phyloP scores from a whole-genome alignment of 768 basidiomycete genomes.

The Hortiboletus flavorubellus region DNA sequence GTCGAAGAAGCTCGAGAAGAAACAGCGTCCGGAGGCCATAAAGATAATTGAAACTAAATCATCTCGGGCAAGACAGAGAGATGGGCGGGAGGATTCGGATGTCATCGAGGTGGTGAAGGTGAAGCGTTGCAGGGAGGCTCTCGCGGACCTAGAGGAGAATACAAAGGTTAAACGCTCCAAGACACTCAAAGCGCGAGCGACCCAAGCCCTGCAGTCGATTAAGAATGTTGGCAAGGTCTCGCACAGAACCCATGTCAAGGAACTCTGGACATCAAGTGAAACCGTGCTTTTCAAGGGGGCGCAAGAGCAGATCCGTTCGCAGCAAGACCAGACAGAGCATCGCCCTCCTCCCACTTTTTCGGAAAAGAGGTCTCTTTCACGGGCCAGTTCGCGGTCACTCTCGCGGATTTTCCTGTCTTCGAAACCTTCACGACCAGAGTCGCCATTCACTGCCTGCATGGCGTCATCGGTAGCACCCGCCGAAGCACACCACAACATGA shows the following conservation, averaged over 20 bases:
- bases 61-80: conserved; percentile 14
- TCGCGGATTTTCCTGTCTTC: conserved; percentile 24
- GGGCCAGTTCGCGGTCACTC: conserved; percentile 31
- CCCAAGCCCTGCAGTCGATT: conserved; percentile 44
- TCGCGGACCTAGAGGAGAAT: conserved; percentile 24
- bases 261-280: conserved; percentile 33
- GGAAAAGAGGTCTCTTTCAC: conserved; percentile 28
- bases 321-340: conserved; percentile 13
- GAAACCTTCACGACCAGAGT: conserved; percentile 30
- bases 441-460: conserved; percentile 22
- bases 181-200: conserved; percentile 46
- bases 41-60: conserved; percentile 22
- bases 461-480: conserved; percentile 21
- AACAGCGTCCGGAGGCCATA: conserved; percentile 28
- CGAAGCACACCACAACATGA: conserved; percentile 10
- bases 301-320: conserved; percentile 21
- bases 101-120: conserved; percentile 62
- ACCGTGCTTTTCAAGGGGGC: conserved; percentile 25
- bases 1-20: conserved; percentile 29
- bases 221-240: conserved; percentile 40
- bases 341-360: conserved; percentile 12
- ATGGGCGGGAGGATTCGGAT: conserved; percentile 32
- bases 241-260: conserved; percentile 39
- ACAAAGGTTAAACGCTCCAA: conserved; percentile 32
- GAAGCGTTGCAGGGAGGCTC: conserved; percentile 34